Conservation (phyloP, 2,329 filamentous ascomycete genomes). For the Ceratocystis variospora region DNA sequence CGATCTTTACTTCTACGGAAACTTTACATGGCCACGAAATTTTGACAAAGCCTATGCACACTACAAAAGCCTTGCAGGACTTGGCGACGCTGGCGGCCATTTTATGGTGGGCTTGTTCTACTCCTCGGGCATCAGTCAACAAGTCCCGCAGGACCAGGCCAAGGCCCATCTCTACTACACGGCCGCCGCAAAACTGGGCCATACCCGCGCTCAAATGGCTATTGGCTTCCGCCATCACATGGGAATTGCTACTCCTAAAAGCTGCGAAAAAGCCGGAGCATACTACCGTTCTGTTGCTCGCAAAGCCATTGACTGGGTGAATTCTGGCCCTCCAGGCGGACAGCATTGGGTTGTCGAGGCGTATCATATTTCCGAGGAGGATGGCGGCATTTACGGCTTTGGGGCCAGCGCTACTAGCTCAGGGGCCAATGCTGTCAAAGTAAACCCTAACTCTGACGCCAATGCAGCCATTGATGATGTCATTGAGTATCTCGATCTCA, state of each 20-base stretch:
- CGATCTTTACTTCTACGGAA: conserved; percentile 94
- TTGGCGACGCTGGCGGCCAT: conserved; percentile 83
- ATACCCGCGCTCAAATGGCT: conserved; percentile 85
- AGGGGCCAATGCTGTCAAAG: conserved; percentile 64
- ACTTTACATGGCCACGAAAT: conserved; percentile 74
- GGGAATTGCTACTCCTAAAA: conserved; percentile 72
- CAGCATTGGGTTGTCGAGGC: conserved; percentile 62
- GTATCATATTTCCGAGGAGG: conserved; percentile 77
- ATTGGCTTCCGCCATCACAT: conserved; percentile 72
- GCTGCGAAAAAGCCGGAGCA: conserved; percentile 69
- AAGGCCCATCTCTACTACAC: conserved; percentile 89
- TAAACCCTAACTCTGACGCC: conserved; percentile 59
- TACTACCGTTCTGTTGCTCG: conserved; percentile 92
- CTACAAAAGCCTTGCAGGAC: conserved; percentile 63
- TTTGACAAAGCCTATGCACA: conserved; percentile 65
- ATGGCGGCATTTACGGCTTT: conserved; percentile 86
- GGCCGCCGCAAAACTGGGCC: conserved; percentile 72
- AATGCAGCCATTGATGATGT: conserved; percentile 86
- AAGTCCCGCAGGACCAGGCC: conserved; percentile 73
- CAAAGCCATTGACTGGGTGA: conserved; percentile 77
- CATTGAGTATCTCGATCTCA: conserved; percentile 81
- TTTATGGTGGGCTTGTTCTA: conserved; percentile 95
- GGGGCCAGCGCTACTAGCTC: conserved; percentile 84
- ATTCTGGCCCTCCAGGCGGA: conserved; percentile 81
- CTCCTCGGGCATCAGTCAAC: conserved; percentile 75